Base-by-base conservation (phyloP, 345 rosid species). In the Nasturtium officinale region DNA sequence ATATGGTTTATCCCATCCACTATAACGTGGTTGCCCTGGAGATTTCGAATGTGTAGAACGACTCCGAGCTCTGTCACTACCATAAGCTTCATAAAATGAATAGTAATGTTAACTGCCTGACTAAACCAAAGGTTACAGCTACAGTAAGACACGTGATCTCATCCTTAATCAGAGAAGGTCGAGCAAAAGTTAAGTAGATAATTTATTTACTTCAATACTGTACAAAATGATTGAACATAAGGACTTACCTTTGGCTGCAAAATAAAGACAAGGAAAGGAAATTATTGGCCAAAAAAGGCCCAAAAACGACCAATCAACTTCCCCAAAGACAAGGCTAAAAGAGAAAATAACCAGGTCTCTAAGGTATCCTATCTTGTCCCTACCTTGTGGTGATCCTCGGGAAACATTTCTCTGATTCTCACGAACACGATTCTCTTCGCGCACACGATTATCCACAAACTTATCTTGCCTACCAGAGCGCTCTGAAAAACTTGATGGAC, bases 201-300 rank as follows among this genome's bases (percentile, higher is more conserved):
- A 81, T 73, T 80, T 83, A 80, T 67, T 77, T 84, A 90, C 87
- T 81, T 86, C 83, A 85, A 82, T 82, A 84, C 63, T 65, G 86
- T 72, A 87, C 83, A 87, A 72, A 80, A 85, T 66, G 81, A 90
- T 87, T 84, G 89, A 89, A 85, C 84, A 79, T 77, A 83, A 86
- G 83, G 88, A 87, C 98, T 95, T 90, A 95, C 98, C 98, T 91
- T 85, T 86, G 83, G 93, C 96, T 87, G 94, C 96, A 85, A 82
- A 75, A 75, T 81, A 81, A 83, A 42, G 74, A 67, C 35, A 82
- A 80, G 78, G 69, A 86, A 77, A 70, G 83, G 75, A 52, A 74
- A 59, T 72, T 61, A 61, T 53, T 21, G 55, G 74, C 53, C 64
- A 42, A 73, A 11, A 72, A 65, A 48, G 23, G 72, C 46, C 64